Evolutionary conservation across 495 filamentous ascomycete species (phyloP).

Genomic region (Polyplosphaeria fusca): DNA sequence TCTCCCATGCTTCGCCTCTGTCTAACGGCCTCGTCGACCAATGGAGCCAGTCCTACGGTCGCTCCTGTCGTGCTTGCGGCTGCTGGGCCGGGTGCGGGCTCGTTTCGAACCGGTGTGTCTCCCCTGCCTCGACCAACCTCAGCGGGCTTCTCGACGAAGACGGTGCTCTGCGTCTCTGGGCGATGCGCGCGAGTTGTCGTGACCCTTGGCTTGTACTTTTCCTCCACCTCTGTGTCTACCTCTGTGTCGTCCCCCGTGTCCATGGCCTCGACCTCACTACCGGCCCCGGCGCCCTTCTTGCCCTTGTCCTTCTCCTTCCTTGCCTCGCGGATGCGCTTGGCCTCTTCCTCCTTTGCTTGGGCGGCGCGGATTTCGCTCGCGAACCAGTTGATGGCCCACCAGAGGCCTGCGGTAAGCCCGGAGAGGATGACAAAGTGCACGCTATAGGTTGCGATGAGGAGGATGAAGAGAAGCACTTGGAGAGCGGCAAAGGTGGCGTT

Average conservation of each 20-base stretch:
- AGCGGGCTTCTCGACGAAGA: constrained; percentile 26
- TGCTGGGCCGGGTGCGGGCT: constrained; percentile 8
- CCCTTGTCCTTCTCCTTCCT: constrained; percentile 39
- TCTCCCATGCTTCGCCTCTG: constrained; percentile 33
- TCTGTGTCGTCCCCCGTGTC: constrained; percentile 38
- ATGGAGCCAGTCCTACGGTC: constrained; percentile 9
- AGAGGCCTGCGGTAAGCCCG: constrained; percentile 71
- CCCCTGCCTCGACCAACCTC: constrained; percentile 8
- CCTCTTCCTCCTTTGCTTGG: constrained; percentile 61
- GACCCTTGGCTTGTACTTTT: constrained; percentile 27
- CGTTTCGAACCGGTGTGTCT: not conserved
- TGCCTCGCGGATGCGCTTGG: constrained; percentile 50
- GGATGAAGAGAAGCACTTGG: constrained; percentile 69
- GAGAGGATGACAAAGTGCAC: constrained; percentile 84
- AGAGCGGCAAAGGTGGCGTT: constrained; percentile 84
- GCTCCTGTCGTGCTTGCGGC: constrained; percentile 23
- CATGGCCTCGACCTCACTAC: constrained; percentile 38
- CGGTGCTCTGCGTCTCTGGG: constrained; percentile 27
- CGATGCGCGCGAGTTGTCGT: constrained; percentile 20
- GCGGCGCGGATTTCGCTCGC: constrained; percentile 69
- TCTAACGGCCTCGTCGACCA: constrained; percentile 27
- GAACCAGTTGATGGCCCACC: constrained; percentile 97
- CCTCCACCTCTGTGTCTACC: constrained; percentile 30
- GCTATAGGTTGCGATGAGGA: constrained; percentile 79
- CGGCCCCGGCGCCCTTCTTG: constrained; percentile 35